These are phyloP conservation scores for Pseudogymnoascus sp. DNA, from an alignment of 2,329 filamentous ascomycete genomes.

Conservation along the genomic window DNA sequence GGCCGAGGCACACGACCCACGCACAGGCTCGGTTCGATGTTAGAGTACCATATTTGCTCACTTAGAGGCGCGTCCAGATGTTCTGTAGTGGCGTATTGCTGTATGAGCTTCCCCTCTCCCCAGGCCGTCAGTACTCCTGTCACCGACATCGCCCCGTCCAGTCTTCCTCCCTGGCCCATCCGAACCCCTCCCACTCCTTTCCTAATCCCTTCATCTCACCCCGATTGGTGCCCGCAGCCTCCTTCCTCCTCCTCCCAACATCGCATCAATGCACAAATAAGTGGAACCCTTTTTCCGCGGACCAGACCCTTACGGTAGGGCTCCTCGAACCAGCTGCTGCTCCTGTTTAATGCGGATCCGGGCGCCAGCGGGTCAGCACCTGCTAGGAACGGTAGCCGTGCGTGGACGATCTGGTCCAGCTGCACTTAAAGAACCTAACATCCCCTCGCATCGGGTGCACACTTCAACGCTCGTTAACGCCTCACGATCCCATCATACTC, in stretches of 20 bases:
- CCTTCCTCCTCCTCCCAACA: not conserved
- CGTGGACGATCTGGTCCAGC: not conserved
- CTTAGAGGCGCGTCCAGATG: not conserved
- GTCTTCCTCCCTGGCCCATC: not conserved
- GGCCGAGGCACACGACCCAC: not conserved
- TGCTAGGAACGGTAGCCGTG: not conserved
- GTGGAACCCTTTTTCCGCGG: not conserved
- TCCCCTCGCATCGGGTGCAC: not conserved
- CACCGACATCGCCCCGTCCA: not conserved
- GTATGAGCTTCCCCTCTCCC: not conserved
- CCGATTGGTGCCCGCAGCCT: slow-evolving; percentile 1
- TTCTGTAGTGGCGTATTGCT: not conserved
- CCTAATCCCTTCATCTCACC: not conserved
- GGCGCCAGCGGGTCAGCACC: not conserved
- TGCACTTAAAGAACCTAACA: not conserved
- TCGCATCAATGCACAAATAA: not conserved
- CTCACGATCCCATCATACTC: not conserved
- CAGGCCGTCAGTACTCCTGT: not conserved
- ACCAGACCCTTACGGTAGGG: not conserved
- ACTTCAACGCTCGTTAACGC: not conserved
- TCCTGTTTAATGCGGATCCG: not conserved
- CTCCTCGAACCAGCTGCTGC: not conserved
- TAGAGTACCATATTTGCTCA: slow-evolving; percentile 16
- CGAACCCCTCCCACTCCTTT: not conserved
- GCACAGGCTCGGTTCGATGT: not conserved